A percentile compares a stretch with the other conserved stretches of the same genome.
These are phyloP conservation scores for Naegleria fowleri DNA, from an alignment of 208 protist species.

Conservation along the genomic window DNA sequence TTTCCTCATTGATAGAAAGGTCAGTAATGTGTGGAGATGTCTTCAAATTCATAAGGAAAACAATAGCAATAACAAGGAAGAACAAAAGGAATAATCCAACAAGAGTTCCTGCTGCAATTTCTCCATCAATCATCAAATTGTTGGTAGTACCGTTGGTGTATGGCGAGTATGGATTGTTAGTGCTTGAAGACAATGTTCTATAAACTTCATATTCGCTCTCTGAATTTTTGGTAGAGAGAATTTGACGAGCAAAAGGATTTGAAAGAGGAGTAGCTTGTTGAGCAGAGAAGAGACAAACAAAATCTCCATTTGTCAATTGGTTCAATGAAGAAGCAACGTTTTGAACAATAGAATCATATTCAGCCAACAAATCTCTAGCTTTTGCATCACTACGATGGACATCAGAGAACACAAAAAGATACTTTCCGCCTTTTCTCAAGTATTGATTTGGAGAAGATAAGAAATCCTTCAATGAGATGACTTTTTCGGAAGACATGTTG, in stretches of 20 bases:
- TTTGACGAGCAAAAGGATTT: neutral
- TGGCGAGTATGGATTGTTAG: neutral
- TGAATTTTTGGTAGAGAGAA: neutral
- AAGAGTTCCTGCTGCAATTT: neutral
- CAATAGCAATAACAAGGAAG: neutral
- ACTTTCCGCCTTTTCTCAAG: neutral
- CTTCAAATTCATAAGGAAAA: neutral
- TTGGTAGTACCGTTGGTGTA: neutral
- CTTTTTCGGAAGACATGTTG: neutral
- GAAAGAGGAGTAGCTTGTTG: neutral
- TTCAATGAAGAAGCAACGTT: neutral
- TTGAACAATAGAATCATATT: neutral
- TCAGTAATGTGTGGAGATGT: conserved; percentile 3
- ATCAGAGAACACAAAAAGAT: conserved; percentile 6
- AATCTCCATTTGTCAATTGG: neutral
- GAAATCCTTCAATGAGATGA: neutral
- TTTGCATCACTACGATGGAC: neutral
- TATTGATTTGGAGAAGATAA: neutral
- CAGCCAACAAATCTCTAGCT: neutral
- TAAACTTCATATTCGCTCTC: neutral
- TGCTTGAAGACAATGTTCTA: neutral
- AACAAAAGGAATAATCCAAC: neutral
- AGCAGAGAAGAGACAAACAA: neutral
- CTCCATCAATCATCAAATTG: neutral
- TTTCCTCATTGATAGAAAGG: neutral